These are phyloP conservation scores for Millerago galiae DNA, from an alignment of 805 yeast genomes.

Conservation along the genomic window DNA sequence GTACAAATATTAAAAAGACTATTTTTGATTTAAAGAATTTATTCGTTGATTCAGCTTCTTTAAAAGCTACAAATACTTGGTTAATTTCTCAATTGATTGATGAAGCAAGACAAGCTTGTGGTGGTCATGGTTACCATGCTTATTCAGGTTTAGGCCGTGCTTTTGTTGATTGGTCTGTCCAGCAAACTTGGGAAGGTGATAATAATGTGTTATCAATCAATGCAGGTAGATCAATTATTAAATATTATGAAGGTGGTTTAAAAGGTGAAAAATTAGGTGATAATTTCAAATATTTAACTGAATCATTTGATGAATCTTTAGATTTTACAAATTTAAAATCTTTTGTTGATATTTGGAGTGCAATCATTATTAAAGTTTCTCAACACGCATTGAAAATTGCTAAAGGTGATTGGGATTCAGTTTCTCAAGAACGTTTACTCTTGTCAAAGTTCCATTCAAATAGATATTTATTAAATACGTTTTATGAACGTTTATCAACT, in stretches of 20 bases:
- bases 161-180: slow-evolving; percentile 92
- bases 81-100: slow-evolving; percentile 72
- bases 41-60: slow-evolving; percentile 79
- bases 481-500: slow-evolving; percentile 21
- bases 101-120: slow-evolving; percentile 89
- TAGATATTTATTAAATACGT: slow-evolving; percentile 30
- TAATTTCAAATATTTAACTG: slow-evolving; percentile 25
- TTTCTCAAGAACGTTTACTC: slow-evolving; percentile 32
- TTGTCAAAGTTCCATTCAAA: slow-evolving; percentile 36
- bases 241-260: slow-evolving; percentile 33
- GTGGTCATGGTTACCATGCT: slow-evolving; percentile 95
- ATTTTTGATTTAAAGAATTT: slow-evolving; percentile 66
- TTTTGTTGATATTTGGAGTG: slow-evolving; percentile 27
- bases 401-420: slow-evolving; percentile 28
- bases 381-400: slow-evolving; percentile 26
- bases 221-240: slow-evolving; percentile 65
- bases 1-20: slow-evolving; percentile 41
- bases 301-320: slow-evolving; percentile 22
- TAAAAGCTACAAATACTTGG: slow-evolving; percentile 91
- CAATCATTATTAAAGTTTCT: slow-evolving; percentile 28
- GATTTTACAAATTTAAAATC: slow-evolving; percentile 17
- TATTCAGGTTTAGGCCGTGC: slow-evolving; percentile 88
- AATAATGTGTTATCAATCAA: slow-evolving; percentile 80
- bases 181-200: slow-evolving; percentile 98
- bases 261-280: slow-evolving; percentile 28